Percentiles rank a stretch among this genome's conserved stretches.
These are phyloP conservation scores for Aureobasidium musti DNA, from an alignment of 2,329 filamentous ascomycete species.

Conservation along the genomic window DNA sequence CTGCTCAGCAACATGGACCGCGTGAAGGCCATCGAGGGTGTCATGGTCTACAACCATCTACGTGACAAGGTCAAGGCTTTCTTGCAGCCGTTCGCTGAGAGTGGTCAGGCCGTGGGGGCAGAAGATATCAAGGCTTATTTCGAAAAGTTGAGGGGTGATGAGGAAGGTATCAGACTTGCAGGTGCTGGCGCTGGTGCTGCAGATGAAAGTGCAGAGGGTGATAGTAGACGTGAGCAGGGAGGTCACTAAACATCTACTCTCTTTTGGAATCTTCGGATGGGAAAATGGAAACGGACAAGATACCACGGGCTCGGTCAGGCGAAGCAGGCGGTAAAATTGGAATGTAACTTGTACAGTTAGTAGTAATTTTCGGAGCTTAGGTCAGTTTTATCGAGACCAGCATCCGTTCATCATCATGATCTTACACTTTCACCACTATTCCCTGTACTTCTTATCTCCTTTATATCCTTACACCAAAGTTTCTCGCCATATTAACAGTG, in stretches of 20 bases:
- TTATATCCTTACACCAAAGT: conserved; percentile 79
- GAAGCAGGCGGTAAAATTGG: neutral
- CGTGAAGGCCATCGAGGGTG: conserved; percentile 86
- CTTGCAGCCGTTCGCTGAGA: conserved; percentile 90
- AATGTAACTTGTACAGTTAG: neutral
- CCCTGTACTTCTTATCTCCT: neutral
- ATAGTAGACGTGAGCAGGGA: conserved; percentile 33
- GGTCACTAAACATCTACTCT: neutral
- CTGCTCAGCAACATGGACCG: conserved; percentile 90
- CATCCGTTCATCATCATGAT: neutral
- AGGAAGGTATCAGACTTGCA: conserved; percentile 68
- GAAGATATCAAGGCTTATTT: conserved; percentile 98
- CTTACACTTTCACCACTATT: neutral
- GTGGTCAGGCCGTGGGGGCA: conserved; percentile 80
- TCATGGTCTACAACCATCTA: conserved; percentile 97
- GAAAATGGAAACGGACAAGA: neutral
- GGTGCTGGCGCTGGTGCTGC: conserved; percentile 48
- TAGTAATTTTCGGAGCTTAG: neutral
- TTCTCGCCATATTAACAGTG: conserved; percentile 78
- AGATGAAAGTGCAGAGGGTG: conserved; percentile 32
- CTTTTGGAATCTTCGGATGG: neutral
- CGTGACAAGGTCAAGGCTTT: conserved; percentile 96
- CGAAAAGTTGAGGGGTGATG: conserved; percentile 88
- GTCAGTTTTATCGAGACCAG: neutral
- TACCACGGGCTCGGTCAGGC: neutral